Evolutionary conservation across 345 rosid genomes (phyloP).

Genomic region (Euphorbia lathyris): DNA sequence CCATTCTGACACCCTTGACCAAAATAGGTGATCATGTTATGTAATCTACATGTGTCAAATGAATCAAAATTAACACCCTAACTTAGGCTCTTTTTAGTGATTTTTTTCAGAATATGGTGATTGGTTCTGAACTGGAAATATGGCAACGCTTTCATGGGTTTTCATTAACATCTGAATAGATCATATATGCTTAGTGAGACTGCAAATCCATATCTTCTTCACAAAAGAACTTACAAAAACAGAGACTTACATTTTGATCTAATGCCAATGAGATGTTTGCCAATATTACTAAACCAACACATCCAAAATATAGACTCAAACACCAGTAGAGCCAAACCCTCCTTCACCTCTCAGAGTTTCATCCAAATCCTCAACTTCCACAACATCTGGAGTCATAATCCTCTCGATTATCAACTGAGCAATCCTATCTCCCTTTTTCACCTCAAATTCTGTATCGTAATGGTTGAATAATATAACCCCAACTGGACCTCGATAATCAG

Average conservation of each 20-base stretch:
- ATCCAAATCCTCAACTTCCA: slow-evolving; percentile 73
- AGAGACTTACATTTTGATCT: not conserved
- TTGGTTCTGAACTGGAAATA: no score
- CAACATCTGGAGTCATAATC: slow-evolving; percentile 60
- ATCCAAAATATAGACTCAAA: slow-evolving; percentile 20
- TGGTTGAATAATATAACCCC: slow-evolving; percentile 72
- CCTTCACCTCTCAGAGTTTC: slow-evolving; percentile 67
- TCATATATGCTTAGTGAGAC: no score
- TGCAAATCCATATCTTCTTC: no score
- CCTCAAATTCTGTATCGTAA: slow-evolving; percentile 59
- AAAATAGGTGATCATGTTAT: no score
- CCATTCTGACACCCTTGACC: no score
- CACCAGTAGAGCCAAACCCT: slow-evolving; percentile 85
- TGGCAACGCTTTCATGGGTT: no score
- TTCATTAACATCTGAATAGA: no score
- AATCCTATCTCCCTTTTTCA: slow-evolving; percentile 58
- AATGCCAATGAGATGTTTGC: not conserved
- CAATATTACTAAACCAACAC: not conserved
- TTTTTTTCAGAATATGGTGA: no score
- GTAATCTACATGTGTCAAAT: no score
- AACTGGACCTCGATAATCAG: slow-evolving; percentile 75
- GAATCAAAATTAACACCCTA: no score
- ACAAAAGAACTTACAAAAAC: not conserved
- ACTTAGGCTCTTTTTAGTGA: no score
- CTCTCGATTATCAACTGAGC: slow-evolving; percentile 74